Base-by-base conservation (phyloP, 2,329 filamentous ascomycete species). In the Aschersonia sp. region DNA sequence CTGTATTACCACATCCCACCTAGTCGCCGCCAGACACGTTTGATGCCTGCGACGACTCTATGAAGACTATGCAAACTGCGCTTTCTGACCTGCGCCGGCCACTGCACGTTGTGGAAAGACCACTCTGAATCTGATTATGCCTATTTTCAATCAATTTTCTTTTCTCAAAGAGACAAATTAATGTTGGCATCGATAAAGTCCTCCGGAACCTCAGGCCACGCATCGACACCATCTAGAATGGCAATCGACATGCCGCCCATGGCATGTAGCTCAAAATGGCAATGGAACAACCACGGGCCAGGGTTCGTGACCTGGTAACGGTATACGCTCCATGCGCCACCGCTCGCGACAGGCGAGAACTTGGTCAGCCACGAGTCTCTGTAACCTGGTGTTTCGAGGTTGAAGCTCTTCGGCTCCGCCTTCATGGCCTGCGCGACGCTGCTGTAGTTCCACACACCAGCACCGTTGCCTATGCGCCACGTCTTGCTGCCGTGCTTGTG, bases 401-500 rank as follows among this genome's bases (percentile, higher is more conserved):
- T 72, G 60, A 74, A 72, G 30, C 55, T 61, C 44, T 61, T 53
- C 1, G 67, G 66, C 31, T 57, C 54, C 30, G 54, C 48, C 9
- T 56, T 50, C 9, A 60, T 57, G 2, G 69, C 69, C 41, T 69
- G 63, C 0, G 60, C 63, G 4, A 72, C 64, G 4, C 61, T 61
- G 4, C 58, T 60, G 58, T 67, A 72, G 11, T 63, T 66, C 57
- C 66, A 73, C 2, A 47, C 45, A 2, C 64, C 64, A 0, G 49
- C 46, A 2, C 67, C 58, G 14, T 30, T 49, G 6, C 70, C 70
- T 47, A 73, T 63, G n/a, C 68, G 54, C 50, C 64, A 73, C 43
- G 60, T 65, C 49, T 68, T 69, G 53, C 69, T 71, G 43, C 62
- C 62, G 54, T 73, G 70, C 55, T 73, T 73, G 60, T 73, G 70